A percentile compares a stretch with the other conserved stretches of the same genome.
These are phyloP conservation scores for Cyathus pygmaeus DNA, from an alignment of 1,284 basidiomycete species.

Conservation along the genomic window DNA sequence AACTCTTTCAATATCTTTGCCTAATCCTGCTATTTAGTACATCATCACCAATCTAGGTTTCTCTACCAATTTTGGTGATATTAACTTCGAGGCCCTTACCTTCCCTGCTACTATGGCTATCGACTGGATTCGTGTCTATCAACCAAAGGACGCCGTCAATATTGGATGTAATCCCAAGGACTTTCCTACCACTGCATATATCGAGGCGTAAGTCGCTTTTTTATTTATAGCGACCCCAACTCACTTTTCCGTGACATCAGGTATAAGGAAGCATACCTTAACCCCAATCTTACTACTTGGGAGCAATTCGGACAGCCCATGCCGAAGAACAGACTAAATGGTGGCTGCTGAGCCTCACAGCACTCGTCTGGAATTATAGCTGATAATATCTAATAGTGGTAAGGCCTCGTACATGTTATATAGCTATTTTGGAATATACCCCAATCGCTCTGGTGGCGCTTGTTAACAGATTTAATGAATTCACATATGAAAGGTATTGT, in stretches of 20 bases:
- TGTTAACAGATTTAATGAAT: too few relatives aligned
- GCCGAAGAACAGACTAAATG: conserved; percentile 48
- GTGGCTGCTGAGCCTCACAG: conserved; percentile 18
- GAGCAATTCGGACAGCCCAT: conserved; percentile 42
- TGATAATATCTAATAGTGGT: too few relatives aligned
- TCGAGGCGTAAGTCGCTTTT: conserved; percentile 35
- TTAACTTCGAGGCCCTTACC: conserved; percentile 68
- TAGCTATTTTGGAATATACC: too few relatives aligned
- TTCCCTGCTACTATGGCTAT: conserved; percentile 79
- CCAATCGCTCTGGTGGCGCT: too few relatives aligned
- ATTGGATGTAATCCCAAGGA: conserved; percentile 85
- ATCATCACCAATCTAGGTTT: conserved; percentile 77
- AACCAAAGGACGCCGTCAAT: conserved; percentile 71
- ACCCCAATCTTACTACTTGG: conserved; percentile 67
- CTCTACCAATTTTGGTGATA: conserved; percentile 69
- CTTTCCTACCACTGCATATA: conserved; percentile 70
- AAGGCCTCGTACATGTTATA: too few relatives aligned
- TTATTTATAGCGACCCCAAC: background rate
- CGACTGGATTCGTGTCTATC: conserved; percentile 89
- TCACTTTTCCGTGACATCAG: conserved; percentile 30
- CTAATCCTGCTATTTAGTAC: conserved; percentile 52
- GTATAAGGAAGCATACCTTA: conserved; percentile 59
- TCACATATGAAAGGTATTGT: too few relatives aligned
- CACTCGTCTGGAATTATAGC: too few relatives aligned
- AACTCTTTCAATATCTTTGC: conserved; percentile 7